These are phyloP conservation scores for Saccharomycopsis guyanensis DNA, from an alignment of 805 yeast species.

Conservation along the genomic window DNA sequence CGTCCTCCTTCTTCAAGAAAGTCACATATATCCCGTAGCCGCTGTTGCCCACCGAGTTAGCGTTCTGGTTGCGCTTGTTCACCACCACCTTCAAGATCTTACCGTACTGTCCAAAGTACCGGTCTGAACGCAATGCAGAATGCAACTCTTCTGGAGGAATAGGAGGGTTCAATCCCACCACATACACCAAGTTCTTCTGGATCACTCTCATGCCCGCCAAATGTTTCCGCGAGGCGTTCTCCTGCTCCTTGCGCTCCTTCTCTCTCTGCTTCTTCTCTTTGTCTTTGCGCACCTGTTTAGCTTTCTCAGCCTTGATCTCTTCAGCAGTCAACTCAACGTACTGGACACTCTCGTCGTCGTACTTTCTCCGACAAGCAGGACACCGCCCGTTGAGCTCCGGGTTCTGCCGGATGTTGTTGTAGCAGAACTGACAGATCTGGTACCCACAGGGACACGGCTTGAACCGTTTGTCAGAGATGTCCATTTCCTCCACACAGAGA, in stretches of 20 bases:
- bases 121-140: constrained; percentile 73
- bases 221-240: constrained; percentile 72
- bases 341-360: constrained; percentile 89
- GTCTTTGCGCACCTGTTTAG: constrained; percentile 73
- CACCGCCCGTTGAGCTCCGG: constrained; percentile 94
- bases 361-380: constrained; percentile 93
- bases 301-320: constrained; percentile 73
- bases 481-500: constrained; percentile 96
- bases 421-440: constrained; percentile 96
- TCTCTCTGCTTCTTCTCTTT: constrained; percentile 78
- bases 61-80: constrained; percentile 56
- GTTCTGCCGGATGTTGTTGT: constrained; percentile 90
- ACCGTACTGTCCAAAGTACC: constrained; percentile 98
- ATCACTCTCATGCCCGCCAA: constrained; percentile 97
- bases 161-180: constrained; percentile 87
- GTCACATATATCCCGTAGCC: constrained; percentile 96
- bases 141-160: constrained; percentile 82
- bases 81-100: constrained; percentile 90
- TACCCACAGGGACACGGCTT: constrained; percentile 99
- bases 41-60: constrained; percentile 31
- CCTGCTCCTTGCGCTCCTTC: constrained; percentile 86
- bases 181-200: constrained; percentile 93
- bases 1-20: constrained; percentile 88
- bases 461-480: constrained; percentile 89
- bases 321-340: constrained; percentile 78